Base-by-base conservation (phyloP, 345 rosid genomes). In the Kandelia obovata region DNA sequence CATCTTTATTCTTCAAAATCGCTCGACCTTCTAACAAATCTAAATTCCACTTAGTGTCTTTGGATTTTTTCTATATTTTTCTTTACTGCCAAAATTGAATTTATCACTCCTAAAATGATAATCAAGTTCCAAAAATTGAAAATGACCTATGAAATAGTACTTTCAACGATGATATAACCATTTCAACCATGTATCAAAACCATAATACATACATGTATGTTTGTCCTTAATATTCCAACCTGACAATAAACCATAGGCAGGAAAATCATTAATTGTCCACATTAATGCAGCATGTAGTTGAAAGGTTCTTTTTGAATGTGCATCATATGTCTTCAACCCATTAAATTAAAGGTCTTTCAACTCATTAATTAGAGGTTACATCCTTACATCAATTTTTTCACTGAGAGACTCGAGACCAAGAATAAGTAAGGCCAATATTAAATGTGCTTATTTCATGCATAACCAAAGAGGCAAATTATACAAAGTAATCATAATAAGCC, bases 251-350 rank as follows among this genome's bases (percentile, higher is more conserved):
- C 39, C 39, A 35, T 35, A 35, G 1, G 39, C 19, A 5, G 63
- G 19, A 28, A 64, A 56, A 35, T 71, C 63, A 64, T 25, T 64
- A 15, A 71, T 64, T 1, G 69, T 71, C 69, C 47, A 64, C 21
- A 71, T 10, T 20, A 71, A 27, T 4, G 63, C n/a, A 2, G 32
- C 64, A 8, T 2, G 3, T 25, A 39, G 5, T 6, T 55, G 17
- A 17, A 64, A 71, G 2, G 3, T 53, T 1, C 15, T 5, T 23
- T 63, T 17, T 1, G 26, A 5, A 20, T 9, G 30, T 28, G 30
- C 30, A 28, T 28, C 57, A 55, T 23, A 64, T 19, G 57, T 71
- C 7, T 63, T 16, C 0, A 64, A 1, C 4, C 69, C 64, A 25
- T 16, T 23, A 4, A 0, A 1, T 69, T 31, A 71, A 20, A 61